Conservation (phyloP, 805 yeast genomes). For the Blastobotrys robertii region DNA sequence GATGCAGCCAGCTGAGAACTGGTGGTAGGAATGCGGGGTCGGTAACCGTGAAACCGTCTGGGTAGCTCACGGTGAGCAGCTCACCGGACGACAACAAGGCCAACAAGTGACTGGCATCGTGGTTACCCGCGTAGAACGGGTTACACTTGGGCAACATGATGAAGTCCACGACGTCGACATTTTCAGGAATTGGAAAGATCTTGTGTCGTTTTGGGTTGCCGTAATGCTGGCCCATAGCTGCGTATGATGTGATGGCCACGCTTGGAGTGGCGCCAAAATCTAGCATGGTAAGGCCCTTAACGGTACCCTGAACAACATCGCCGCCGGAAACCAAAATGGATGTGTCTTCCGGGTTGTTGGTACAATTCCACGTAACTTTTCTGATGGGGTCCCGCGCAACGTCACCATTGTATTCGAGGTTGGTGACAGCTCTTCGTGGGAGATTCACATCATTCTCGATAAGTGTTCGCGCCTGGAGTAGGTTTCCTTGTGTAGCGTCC, state of each 20-base stretch:
- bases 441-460: conserved; percentile 55
- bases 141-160: conserved; percentile 48
- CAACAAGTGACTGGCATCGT: conserved; percentile 59
- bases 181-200: conserved; percentile 44
- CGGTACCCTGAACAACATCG: conserved; percentile 35
- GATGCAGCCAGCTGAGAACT: conserved; percentile 66
- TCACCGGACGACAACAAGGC: conserved; percentile 55
- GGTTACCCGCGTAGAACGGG: conserved; percentile 75
- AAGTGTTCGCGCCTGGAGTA: conserved; percentile 64
- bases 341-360: conserved; percentile 70
- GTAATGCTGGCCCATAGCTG: conserved; percentile 71
- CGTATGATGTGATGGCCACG: conserved; percentile 73
- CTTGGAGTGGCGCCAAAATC: conserved; percentile 71
- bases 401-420: conserved; percentile 26
- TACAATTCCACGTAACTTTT: conserved; percentile 69
- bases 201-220: conserved; percentile 47
- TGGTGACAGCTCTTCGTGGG: conserved; percentile 28
- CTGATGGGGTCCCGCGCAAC: conserved; percentile 28
- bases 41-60: conserved; percentile 42
- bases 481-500: conserved; percentile 75
- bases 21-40: conserved; percentile 67
- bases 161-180: conserved; percentile 35
- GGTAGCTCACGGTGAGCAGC: conserved; percentile 49
- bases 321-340: conserved; percentile 65
- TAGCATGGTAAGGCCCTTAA: conserved; percentile 43